phyloP scores from a whole-genome alignment of 441 rosid genomes.

The Populus tomentosa region DNA sequence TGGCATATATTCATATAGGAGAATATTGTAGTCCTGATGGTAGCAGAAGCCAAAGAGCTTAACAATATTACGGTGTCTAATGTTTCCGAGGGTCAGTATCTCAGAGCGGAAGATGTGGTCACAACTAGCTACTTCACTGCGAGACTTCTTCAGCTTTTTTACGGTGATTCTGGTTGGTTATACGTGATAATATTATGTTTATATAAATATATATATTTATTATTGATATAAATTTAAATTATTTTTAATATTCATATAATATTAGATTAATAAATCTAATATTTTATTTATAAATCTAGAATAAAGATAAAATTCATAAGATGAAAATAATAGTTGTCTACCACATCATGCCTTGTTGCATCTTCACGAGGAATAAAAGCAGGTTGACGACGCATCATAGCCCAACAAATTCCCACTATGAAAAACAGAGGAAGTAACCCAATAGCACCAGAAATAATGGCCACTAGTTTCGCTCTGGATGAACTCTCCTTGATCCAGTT shows the following conservation, averaged over 20 bases:
- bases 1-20: not conserved
- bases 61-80: not conserved
- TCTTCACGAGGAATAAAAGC: not conserved
- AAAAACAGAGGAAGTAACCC: not conserved
- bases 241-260: too few relatives aligned
- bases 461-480: not conserved
- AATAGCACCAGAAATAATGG: not conserved
- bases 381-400: not conserved
- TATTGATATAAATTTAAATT: too few relatives aligned
- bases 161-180: not conserved
- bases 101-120: not conserved
- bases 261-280: too few relatives aligned
- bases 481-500: not conserved
- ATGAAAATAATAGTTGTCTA: not conserved
- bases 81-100: not conserved
- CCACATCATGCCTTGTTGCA: not conserved
- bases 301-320: too few relatives aligned
- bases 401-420: not conserved
- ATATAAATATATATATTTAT: too few relatives aligned
- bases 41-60: not conserved
- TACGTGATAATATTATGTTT: too few relatives aligned
- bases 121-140: not conserved
- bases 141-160: not conserved
- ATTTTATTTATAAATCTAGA: too few relatives aligned
- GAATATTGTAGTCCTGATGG: not conserved